Evolutionary conservation across 1,284 basidiomycete species (phyloP).

Genomic region (Pisolithus thermaeus): DNA sequence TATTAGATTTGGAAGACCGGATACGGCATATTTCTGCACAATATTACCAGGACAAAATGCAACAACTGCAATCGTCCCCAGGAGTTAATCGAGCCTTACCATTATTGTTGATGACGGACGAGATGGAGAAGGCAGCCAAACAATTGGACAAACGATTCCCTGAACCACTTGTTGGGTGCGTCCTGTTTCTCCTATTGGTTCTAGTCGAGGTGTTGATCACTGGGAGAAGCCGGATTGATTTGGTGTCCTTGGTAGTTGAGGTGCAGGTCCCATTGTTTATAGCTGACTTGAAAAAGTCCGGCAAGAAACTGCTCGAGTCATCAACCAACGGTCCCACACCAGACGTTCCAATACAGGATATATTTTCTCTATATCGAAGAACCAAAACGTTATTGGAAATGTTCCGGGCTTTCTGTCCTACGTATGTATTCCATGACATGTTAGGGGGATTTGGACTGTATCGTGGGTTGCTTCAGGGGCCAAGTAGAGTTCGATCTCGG

Average conservation of each 20-base stretch:
- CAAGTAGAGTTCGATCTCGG: constrained; percentile 62
- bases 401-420: constrained; percentile 75
- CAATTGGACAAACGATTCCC: constrained; percentile 81
- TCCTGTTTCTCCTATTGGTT: neutral
- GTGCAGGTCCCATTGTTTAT: constrained; percentile 73
- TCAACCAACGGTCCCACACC: constrained; percentile 76
- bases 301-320: constrained; percentile 67
- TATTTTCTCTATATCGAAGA: constrained; percentile 81
- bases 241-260: constrained; percentile 75
- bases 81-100: constrained; percentile 78
- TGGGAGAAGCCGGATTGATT: constrained; percentile 58
- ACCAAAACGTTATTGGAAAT: constrained; percentile 70
- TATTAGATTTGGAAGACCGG: constrained; percentile 66
- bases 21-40: constrained; percentile 65
- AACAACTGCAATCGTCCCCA: constrained; percentile 59
- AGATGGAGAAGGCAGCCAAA: constrained; percentile 85
- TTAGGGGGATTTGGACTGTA: neutral
- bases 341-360: constrained; percentile 81
- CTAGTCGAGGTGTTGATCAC: constrained; percentile 6
- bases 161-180: constrained; percentile 73
- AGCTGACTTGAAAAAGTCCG: constrained; percentile 67
- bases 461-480: constrained; percentile 30
- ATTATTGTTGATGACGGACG: constrained; percentile 77
- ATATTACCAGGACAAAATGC: constrained; percentile 66
- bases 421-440: constrained; percentile 41